A percentile compares a stretch with the other conserved stretches of the same genome.
These are phyloP conservation scores for Phaeotremella skinneri DNA, from an alignment of 768 basidiomycete species.

Conservation along the genomic window DNA sequence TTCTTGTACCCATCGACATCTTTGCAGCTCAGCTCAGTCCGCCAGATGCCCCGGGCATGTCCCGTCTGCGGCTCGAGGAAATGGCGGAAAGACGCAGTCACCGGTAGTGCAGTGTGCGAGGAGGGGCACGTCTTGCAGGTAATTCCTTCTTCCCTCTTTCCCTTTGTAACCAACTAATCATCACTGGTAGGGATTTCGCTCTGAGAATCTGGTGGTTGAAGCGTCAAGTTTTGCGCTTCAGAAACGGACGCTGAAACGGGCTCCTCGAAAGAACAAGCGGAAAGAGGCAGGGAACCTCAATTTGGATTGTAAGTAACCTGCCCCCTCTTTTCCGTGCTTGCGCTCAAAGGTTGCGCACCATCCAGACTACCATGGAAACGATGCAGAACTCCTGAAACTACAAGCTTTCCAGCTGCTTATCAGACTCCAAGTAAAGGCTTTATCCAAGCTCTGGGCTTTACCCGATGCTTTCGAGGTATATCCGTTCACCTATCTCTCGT, in stretches of 20 bases:
- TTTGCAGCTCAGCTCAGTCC: too few relatives aligned
- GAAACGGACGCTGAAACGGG: conserved; percentile 66
- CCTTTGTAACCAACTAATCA: neutral
- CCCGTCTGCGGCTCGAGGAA: conserved; percentile 75
- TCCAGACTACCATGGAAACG: conserved; percentile 77
- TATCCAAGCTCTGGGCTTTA: conserved; percentile 40
- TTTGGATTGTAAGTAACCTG: conserved; percentile 59
- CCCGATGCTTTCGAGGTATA: conserved; percentile 42
- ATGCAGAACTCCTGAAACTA: conserved; percentile 74
- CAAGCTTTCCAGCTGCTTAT: conserved; percentile 80
- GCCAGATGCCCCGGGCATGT: conserved; percentile 58
- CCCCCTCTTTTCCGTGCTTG: neutral
- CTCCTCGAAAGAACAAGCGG: conserved; percentile 58
- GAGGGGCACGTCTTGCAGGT: conserved; percentile 92
- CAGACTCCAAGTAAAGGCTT: conserved; percentile 63
- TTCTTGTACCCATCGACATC: too few relatives aligned
- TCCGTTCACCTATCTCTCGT: neutral
- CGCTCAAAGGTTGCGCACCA: neutral
- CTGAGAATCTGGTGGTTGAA: conserved; percentile 71
- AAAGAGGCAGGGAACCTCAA: conserved; percentile 58
- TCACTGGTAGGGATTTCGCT: conserved; percentile 69
- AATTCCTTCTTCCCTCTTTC: conserved; percentile 23
- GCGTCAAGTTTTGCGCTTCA: conserved; percentile 64
- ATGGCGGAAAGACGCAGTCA: conserved; percentile 82
- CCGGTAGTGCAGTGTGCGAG: conserved; percentile 77